Conservation (phyloP, 2,329 filamentous ascomycete species). For the Hirsutella minnesotensis region DNA sequence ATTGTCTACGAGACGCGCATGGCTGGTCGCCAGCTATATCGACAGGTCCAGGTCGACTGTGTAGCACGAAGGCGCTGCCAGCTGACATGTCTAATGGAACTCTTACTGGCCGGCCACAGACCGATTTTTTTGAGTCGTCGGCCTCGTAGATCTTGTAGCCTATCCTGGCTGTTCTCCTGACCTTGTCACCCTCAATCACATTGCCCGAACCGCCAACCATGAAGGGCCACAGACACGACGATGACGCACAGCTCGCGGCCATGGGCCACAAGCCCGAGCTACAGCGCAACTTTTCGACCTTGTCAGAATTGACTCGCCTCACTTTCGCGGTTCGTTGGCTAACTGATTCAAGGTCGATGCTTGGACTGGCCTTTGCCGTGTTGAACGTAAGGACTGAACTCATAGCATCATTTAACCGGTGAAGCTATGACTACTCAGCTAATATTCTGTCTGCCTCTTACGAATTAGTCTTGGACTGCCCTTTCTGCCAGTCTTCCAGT, state of each 20-base stretch:
- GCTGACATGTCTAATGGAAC: no score
- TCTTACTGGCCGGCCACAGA: no score
- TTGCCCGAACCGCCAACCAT: constrained; percentile 1
- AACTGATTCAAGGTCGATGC: constrained; percentile 17
- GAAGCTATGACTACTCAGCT: no score
- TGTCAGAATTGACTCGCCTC: constrained; percentile 5
- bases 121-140: no score
- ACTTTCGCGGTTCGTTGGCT: background rate
- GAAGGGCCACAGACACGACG: constrained; percentile 8
- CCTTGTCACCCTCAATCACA: background rate
- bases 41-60: no score
- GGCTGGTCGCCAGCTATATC: no score
- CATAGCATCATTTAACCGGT: background rate
- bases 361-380: constrained; percentile 33
- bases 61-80: no score
- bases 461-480: constrained; percentile 31
- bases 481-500: constrained; percentile 31
- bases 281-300: constrained; percentile 13
- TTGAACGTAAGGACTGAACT: constrained; percentile 22
- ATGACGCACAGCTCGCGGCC: constrained; percentile 14
- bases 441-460: no score
- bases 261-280: constrained; percentile 13
- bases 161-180: no score
- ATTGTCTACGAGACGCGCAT: no score
- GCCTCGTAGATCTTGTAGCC: no score